phyloP scores from a whole-genome alignment of 164 flowering plant genomes.

The Protea cynaroides region DNA sequence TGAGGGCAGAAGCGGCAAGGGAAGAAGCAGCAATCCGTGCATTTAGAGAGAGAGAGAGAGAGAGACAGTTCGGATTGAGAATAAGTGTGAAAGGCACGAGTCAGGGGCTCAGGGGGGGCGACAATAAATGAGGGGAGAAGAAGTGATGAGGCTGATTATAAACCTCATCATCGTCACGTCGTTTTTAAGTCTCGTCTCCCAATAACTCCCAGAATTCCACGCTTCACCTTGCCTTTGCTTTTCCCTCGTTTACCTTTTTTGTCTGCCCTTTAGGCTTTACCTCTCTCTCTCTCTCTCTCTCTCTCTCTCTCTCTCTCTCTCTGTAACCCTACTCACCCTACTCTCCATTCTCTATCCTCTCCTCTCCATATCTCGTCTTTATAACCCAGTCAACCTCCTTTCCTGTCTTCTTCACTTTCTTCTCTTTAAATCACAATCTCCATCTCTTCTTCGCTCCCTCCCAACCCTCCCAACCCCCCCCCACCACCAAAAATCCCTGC shows the following conservation, averaged over 20 bases:
- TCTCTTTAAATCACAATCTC: no score
- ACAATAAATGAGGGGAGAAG: constrained; percentile 43
- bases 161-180: constrained; percentile 79
- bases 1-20: not conserved
- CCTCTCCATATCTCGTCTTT: constrained; percentile 19
- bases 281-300: not conserved
- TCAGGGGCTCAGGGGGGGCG: constrained; percentile 31
- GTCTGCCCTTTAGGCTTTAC: not conserved
- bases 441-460: no score
- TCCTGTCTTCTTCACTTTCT: not conserved
- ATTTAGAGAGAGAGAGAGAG: constrained; percentile 4
- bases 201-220: constrained; percentile 72
- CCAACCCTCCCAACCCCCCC: no score
- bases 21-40: not conserved
- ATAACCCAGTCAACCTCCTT: constrained; percentile 11
- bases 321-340: no score
- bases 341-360: constrained; percentile 19
- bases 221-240: constrained; percentile 15
- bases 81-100: constrained; percentile 75
- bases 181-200: constrained; percentile 56
- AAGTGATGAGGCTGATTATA: constrained; percentile 42
- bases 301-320: constrained; percentile 1
- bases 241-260: not conserved
- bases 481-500: no score
- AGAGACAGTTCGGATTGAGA: constrained; percentile 68